These are phyloP conservation scores for Verticillium nubilum DNA, from an alignment of 2,329 filamentous ascomycete species.

Conservation along the genomic window DNA sequence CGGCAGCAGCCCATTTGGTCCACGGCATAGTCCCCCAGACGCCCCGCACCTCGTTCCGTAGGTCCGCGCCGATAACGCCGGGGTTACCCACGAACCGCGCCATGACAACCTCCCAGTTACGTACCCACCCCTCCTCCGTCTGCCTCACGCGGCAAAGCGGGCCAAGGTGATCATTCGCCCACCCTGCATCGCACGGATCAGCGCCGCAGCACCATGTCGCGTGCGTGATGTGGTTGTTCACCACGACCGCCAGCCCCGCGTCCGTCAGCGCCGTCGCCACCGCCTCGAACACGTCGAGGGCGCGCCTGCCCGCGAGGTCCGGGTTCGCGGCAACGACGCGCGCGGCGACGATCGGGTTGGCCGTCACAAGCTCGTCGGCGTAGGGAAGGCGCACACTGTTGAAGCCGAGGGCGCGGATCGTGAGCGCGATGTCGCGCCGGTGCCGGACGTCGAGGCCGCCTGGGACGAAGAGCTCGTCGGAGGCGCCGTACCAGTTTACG, in stretches of 20 bases:
- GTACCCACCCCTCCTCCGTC: slow-evolving; percentile 61
- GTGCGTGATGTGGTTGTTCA: slow-evolving; percentile 67
- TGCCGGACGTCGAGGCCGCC: slow-evolving; percentile 60
- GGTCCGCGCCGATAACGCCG: slow-evolving; percentile 59
- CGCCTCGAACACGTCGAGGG: slow-evolving; percentile 57
- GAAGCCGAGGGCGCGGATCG: slow-evolving; percentile 59
- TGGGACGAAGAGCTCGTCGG: slow-evolving; percentile 59
- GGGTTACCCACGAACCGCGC: slow-evolving; percentile 50
- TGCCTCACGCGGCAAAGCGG: slow-evolving; percentile 55
- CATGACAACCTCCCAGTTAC: slow-evolving; percentile 63
- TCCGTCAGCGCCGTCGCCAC: slow-evolving; percentile 54
- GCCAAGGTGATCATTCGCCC: slow-evolving; percentile 60
- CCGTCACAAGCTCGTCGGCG: slow-evolving; percentile 60
- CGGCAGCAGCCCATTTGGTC: slow-evolving; percentile 57
- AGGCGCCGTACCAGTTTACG: slow-evolving; percentile 68
- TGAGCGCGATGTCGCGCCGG: slow-evolving; percentile 52
- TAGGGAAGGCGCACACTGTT: slow-evolving; percentile 67
- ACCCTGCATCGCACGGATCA: slow-evolving; percentile 61
- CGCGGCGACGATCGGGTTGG: slow-evolving; percentile 49
- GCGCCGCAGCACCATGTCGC: slow-evolving; percentile 65
- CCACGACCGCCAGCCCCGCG: slow-evolving; percentile 57
- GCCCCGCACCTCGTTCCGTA: slow-evolving; percentile 64
- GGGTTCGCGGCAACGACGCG: slow-evolving; percentile 51
- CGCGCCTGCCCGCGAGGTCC: slow-evolving; percentile 50
- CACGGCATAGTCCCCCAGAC: slow-evolving; percentile 66